Percentiles rank a stretch among this genome's conserved stretches.
These are phyloP conservation scores for Torrubiellomyces zombiae DNA, from an alignment of 2,329 filamentous ascomycete genomes.

Conservation along the genomic window DNA sequence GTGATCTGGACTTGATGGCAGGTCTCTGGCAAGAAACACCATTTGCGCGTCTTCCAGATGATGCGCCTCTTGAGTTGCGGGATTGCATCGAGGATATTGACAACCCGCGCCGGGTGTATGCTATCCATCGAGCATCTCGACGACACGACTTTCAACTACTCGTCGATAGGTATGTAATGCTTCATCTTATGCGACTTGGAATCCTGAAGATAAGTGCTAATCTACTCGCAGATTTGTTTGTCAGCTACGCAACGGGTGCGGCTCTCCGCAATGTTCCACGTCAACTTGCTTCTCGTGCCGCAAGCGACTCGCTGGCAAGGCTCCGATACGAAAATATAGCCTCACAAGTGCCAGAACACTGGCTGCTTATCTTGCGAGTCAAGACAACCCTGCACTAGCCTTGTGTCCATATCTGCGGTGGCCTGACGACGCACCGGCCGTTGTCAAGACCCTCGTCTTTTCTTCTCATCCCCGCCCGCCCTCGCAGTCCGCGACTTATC, in stretches of 20 bases:
- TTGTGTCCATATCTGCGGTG: constrained; percentile 42
- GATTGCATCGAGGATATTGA: constrained; percentile 40
- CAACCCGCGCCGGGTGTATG: constrained; percentile 43
- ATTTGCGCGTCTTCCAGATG: constrained; percentile 40
- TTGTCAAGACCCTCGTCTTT: constrained; percentile 31
- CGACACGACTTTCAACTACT: constrained; percentile 49
- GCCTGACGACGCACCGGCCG: constrained; percentile 25
- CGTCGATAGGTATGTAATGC: constrained; percentile 41
- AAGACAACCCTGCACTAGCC: constrained; percentile 56
- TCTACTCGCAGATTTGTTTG: constrained; percentile 46
- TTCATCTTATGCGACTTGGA: no score
- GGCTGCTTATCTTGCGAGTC: constrained; percentile 63
- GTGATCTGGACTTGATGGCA: constrained; percentile 32
- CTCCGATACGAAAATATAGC: constrained; percentile 63
- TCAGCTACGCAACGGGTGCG: constrained; percentile 72
- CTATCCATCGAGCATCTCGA: constrained; percentile 41
- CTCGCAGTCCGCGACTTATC: constrained; percentile 21
- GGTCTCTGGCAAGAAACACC: constrained; percentile 45
- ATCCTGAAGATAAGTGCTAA: no score
- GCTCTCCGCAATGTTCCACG: constrained; percentile 48
- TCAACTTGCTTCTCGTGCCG: constrained; percentile 69
- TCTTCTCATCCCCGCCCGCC: constrained; percentile 10
- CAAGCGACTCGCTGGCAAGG: constrained; percentile 46
- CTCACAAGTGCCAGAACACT: constrained; percentile 67
- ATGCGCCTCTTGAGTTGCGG: constrained; percentile 41